Evolutionary conservation across 306 rosid species (phyloP).

Genomic region (Lathyrus tuberosus): DNA sequence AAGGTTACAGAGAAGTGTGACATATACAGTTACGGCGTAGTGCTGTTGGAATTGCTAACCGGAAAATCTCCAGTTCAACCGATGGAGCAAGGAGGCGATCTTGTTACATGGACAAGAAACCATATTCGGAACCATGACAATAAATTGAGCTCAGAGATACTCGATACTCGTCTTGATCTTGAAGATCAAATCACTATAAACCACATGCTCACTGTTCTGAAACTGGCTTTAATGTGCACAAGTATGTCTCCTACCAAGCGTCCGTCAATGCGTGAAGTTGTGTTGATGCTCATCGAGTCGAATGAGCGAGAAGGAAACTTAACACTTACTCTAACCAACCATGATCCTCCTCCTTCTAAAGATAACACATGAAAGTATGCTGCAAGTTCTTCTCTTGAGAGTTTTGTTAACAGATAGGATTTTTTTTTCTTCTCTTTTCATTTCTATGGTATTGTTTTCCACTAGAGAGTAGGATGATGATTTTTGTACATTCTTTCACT

Average conservation of each 20-base stretch:
- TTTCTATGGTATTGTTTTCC: constrained; percentile 37
- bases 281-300: constrained; percentile 78
- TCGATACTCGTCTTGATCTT: constrained; percentile 72
- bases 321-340: constrained; percentile 48
- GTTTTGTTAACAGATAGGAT: constrained; percentile 46
- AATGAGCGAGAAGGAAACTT: constrained; percentile 60
- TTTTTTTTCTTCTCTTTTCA: constrained; percentile 39
- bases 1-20: constrained; percentile 96
- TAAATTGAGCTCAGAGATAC: constrained; percentile 61
- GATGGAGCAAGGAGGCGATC: constrained; percentile 88
- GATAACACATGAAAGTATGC: constrained; percentile 43
- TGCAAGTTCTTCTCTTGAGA: constrained; percentile 30
- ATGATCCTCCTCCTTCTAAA: constrained; percentile 58
- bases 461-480: constrained; percentile 41
- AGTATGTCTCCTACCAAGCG: constrained; percentile 67
- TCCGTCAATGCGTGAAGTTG: constrained; percentile 86
- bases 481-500: constrained; percentile 63
- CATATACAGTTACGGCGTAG: constrained; percentile 93
- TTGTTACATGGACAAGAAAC: constrained; percentile 72
- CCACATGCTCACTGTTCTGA: constrained; percentile 84
- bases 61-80: constrained; percentile 94
- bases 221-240: constrained; percentile 80
- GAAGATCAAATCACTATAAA: constrained; percentile 56
- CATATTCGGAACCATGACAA: constrained; percentile 61
- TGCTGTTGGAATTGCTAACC: constrained; percentile 84